Base-by-base conservation (phyloP, 1,139 yeast species). In the Keqinozyma sinolaborantium region DNA sequence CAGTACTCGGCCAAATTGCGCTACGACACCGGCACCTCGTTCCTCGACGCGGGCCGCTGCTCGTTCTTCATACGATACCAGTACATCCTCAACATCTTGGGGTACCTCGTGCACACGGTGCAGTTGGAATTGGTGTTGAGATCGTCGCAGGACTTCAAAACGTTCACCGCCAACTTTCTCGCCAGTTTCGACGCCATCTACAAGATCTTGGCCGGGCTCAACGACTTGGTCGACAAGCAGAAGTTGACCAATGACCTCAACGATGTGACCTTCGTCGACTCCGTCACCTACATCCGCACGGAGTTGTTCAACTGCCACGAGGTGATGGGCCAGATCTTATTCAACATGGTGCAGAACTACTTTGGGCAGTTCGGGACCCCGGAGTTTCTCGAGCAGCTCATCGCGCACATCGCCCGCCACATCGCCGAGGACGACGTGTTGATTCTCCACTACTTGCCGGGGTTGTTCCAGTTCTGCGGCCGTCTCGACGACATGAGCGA, bases 241-340 rank as follows among this genome's bases (percentile, higher is more conserved):
- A 77, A 71, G 42, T 70, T 51, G 46, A 59, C 72, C 2, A 53
- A 51, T 28, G 64, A 58, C 34, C 44, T 65, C 23, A 59, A 64
- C 35, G 67, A 73, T 38, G 54, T 74, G 9, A 53, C 56, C 8
- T 79, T 83, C 43, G 70, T 75, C 28, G 75, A 77, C 44, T 65
- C 77, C 12, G 55, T 80, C 30, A 67, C 66, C 30, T 78, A 73
- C 45, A 73, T 83, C 47, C 76, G 86, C 38, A 74, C 74, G 31
- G 79, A 78, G 43, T 59, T 85, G 21, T 70, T 77, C 36, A 65
- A 64, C 30, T 81, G 80, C 45, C 95, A 88, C 51, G 95, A 86
- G 45, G 51, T 71, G 3, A 58, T 90, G 38, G 83, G 92, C 25
- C 83, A 79, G 49, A 61, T 87, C 3, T 58, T 83, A 19, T 77